A percentile compares a stretch with the other conserved stretches of the same genome.
These are phyloP conservation scores for Aureobasidium melanogenum DNA, from an alignment of 2,329 filamentous ascomycete genomes.

Conservation along the genomic window DNA sequence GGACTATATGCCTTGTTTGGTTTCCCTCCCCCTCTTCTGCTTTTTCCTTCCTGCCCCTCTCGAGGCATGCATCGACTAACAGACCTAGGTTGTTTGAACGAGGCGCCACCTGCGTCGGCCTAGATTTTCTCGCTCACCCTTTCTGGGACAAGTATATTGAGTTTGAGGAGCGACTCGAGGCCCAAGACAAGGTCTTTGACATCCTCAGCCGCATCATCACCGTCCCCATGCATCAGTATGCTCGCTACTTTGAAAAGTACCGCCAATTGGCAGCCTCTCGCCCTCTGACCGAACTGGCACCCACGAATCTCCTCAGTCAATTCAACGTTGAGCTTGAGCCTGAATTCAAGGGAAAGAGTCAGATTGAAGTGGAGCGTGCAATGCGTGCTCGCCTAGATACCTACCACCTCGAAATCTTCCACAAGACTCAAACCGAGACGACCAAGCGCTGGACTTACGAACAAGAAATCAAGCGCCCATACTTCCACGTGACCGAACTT, in stretches of 20 bases:
- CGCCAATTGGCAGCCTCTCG: conserved; percentile 64
- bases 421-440: conserved; percentile 74
- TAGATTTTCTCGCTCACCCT: conserved; percentile 88
- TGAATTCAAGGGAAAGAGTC: conserved; percentile 53
- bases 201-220: conserved; percentile 75
- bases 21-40: conserved; percentile 5
- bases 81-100: conserved; percentile 75
- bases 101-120: conserved; percentile 70
- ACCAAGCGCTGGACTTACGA: conserved; percentile 93
- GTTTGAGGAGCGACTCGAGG: conserved; percentile 85
- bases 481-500: conserved; percentile 92
- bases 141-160: conserved; percentile 99
- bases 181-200: conserved; percentile 73
- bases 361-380: conserved; percentile 75
- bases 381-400: conserved; percentile 71
- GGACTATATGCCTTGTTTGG: conserved; percentile 9
- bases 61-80: conserved; percentile 3
- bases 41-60: neutral
- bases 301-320: conserved; percentile 56
- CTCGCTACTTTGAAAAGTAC: conserved; percentile 88
- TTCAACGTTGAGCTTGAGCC: conserved; percentile 66
- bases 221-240: conserved; percentile 93
- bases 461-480: conserved; percentile 86
- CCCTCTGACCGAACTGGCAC: conserved; percentile 63
- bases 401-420: conserved; percentile 73